Evolutionary conservation across 2,329 filamentous ascomycete genomes (phyloP).

Genomic region (Acarospora socialis): DNA sequence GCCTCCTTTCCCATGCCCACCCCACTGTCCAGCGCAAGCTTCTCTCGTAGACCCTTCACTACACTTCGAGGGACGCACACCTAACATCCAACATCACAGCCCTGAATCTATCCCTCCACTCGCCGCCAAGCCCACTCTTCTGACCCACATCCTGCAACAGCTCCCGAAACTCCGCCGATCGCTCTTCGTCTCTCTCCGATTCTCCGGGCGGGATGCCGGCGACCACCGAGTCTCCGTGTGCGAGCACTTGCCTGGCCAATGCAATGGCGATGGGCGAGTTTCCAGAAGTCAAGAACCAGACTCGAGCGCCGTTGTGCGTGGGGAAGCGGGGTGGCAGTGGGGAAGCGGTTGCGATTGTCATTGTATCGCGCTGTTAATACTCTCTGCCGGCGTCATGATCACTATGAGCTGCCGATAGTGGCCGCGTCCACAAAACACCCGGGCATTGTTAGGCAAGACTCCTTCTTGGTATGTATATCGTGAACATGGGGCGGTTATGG

Average conservation of each 20-base stretch:
- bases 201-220: constrained; percentile 47
- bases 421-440: too few species aligned
- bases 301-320: constrained; percentile 53
- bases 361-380: too few species aligned
- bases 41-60: not conserved
- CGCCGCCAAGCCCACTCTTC: constrained; percentile 5
- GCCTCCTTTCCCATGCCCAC: too few species aligned
- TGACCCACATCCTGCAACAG: constrained; percentile 3
- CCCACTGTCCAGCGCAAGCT: not conserved
- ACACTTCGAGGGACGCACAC: constrained; percentile 8
- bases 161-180: constrained; percentile 5
- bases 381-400: too few species aligned
- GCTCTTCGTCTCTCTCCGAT: not conserved
- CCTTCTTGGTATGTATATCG: too few species aligned
- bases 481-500: too few species aligned
- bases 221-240: constrained; percentile 84
- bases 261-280: constrained; percentile 74
- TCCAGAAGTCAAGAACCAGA: constrained; percentile 84
- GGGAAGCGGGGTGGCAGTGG: constrained; percentile 43
- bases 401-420: too few species aligned
- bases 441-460: too few species aligned
- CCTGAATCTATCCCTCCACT: constrained; percentile 4
- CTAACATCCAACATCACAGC: constrained; percentile 12
- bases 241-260: constrained; percentile 64
- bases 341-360: not conserved